Evolutionary conservation across 2,329 filamentous ascomycete species (phyloP).

Genomic region (Diaporthe longicolla): DNA sequence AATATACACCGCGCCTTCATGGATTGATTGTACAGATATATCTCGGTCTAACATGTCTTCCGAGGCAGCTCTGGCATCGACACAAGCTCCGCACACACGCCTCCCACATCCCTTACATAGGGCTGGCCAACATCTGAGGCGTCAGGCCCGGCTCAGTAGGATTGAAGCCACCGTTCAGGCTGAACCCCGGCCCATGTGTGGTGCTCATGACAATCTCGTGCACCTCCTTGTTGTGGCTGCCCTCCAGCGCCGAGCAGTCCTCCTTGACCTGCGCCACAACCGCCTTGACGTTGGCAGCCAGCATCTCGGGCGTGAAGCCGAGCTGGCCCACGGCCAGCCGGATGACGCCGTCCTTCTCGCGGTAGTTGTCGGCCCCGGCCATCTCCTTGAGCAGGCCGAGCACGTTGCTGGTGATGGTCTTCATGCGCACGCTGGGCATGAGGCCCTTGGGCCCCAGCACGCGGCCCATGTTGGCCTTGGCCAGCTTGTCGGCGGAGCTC

Average conservation of each 20-base stretch:
- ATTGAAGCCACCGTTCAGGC: constrained; percentile 84
- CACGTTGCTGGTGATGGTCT: constrained; percentile 89
- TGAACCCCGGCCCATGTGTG: constrained; percentile 88
- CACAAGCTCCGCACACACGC: background rate
- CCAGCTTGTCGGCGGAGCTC: constrained; percentile 82
- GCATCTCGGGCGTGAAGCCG: constrained; percentile 87
- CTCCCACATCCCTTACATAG: constrained; percentile 62
- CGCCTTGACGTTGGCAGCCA: constrained; percentile 86
- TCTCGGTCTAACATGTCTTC: background rate
- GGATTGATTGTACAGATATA: constrained; percentile 22
- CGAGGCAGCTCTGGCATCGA: background rate
- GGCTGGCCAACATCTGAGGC: constrained; percentile 65
- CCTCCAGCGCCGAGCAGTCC: constrained; percentile 77
- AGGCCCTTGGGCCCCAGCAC: constrained; percentile 90
- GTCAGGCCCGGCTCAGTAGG: constrained; percentile 71
- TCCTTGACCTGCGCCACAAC: constrained; percentile 84
- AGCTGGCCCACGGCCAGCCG: constrained; percentile 93
- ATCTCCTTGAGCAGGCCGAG: constrained; percentile 82
- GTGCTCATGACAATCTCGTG: constrained; percentile 86
- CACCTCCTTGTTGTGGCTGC: constrained; percentile 79
- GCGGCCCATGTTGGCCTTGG: constrained; percentile 84
- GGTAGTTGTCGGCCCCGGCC: constrained; percentile 87
- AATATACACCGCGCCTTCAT: constrained; percentile 9
- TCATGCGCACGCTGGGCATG: constrained; percentile 91
- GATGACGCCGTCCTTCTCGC: constrained; percentile 87